Conservation (phyloP, 2,329 filamentous ascomycete genomes). For the Colletotrichum chlorophyti region DNA sequence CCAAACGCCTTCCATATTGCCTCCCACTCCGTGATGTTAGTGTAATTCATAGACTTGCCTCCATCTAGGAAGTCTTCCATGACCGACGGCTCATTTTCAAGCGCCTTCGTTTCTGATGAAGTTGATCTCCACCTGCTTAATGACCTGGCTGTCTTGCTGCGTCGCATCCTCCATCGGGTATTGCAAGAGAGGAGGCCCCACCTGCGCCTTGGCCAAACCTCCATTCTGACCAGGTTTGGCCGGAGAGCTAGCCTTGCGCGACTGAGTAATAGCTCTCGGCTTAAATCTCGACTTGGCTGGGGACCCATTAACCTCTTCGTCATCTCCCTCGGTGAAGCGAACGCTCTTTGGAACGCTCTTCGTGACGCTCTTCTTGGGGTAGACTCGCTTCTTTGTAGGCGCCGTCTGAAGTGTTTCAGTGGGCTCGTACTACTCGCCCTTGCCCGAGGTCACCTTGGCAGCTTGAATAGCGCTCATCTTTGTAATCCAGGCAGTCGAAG, state of each 20-base stretch:
- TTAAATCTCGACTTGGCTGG: not conserved
- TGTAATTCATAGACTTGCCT: not conserved
- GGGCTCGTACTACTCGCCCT: constrained; percentile 53
- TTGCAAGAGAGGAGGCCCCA: not conserved
- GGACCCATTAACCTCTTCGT: not conserved
- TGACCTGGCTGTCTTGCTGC: not conserved
- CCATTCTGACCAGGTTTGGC: not conserved
- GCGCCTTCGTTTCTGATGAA: not conserved
- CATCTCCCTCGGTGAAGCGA: constrained; percentile 4
- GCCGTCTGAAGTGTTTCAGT: constrained; percentile 4
- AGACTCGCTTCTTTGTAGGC: not conserved
- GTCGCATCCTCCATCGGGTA: not conserved
- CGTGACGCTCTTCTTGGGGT: not conserved
- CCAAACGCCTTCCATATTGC: constrained; percentile 17
- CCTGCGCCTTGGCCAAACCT: not conserved
- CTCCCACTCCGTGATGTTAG: not conserved
- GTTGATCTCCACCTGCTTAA: constrained; percentile 2
- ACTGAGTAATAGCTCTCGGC: not conserved
- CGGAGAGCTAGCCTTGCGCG: constrained; percentile 2
- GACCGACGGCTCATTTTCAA: too few relatives aligned
- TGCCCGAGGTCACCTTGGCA: constrained; percentile 78
- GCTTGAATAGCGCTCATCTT: constrained; percentile 98
- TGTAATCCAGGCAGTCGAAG: constrained; percentile 86
- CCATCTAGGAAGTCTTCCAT: not conserved
- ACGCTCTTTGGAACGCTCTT: constrained; percentile 19